Evolutionary conservation across 192 early-diverging fungal genomes (phyloP), one percentile per base, ranked within the genome.

Genomic region (Coemansia sp.): DNA sequence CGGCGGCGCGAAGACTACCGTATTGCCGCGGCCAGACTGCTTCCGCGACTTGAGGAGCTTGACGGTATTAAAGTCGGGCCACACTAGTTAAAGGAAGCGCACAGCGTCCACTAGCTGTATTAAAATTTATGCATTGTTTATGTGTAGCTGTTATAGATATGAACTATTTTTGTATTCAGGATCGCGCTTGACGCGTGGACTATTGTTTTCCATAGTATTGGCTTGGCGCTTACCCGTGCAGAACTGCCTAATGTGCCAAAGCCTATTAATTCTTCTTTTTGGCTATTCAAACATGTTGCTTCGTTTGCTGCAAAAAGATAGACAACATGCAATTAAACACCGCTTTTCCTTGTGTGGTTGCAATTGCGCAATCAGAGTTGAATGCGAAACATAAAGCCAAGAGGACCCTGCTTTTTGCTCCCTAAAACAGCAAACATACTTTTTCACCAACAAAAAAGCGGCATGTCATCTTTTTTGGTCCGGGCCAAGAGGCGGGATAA

Each of bases 1-100:
- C 65, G 74, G 57, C 66, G 69, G 2, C 72, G 78, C 37, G 73
- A 75, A 19, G 43, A 52, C 15, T 80, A 80, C 69, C 68, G 78
- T 65, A 50, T 38, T 6, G 3, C 66, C 5, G 73, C 73, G 0
- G 56, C 60, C 9, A 25, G 61, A 9, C 37, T 68, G 54, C 75
- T 80, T 59, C 69, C 78, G 39, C 56, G 69, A 2, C 55, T 80
- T 39, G 69, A 80, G 35, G 73, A 70, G 48, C 73, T 80, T 19
- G 78, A 80, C 17, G 78, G 78, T 1, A 70, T 70, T 43, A 79
- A 79, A 51, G 60, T 62, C 10, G 63, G 66, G 3, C 53, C 53
- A 10, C 75, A 65, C 43, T 73, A 62, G 29, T 32, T 32, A 5
- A 32, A 32, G 29, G 29, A 32, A 5, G 29, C 29, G 29, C 29